Evolutionary conservation across 768 basidiomycete species (phyloP), one percentile per base, ranked within the genome.

Genomic region (Psilocybe tampanensis): DNA sequence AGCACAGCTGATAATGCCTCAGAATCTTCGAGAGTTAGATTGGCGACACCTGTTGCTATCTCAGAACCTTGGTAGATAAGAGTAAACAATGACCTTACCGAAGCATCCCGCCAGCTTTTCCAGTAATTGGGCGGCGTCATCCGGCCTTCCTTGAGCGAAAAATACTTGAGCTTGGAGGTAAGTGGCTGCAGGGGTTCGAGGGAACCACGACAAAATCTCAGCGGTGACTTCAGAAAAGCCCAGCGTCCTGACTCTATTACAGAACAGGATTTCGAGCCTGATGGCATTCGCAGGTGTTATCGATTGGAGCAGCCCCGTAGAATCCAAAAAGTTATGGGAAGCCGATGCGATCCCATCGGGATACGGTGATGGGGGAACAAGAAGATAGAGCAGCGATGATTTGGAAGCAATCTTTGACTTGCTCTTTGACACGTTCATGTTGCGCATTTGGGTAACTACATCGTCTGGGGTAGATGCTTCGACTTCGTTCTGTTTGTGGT

Each of bases 21-120:
- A 39, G 77, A 72, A 62, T 91, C 90, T 64, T 90, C 89, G 23
- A 68, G 45, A 8, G 68, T 18, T 80, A 79, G 43, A 86, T 70
- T 22, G 76, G 76, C 65, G 72, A 80, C 54, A 82, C 79, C 36
- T 79, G 69, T 50, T 78, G 82, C 85, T 48, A 29, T 23, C 61
- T 55, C 49, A 63, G 52, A 50, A 59, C 55, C 26, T 42, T 11
- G 41, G 34, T 59, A 57, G 47, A 54, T 11, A 44, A 54, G 47
- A 34, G 43, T 39, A 23, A 56, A 63, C 49, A 47, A 52, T 36
- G 24, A 55, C 65, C 85, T 65, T 65, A 92, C 93, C 89, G 62
- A 94, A 91, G 65, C 79, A 80, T 34, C 86, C 86, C 22, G 87
- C 88, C 18, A 94, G 72, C 62, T 84, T 87, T 68, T 95, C 88